Conservation (phyloP, 352 stramenopile species). For the Pythium sp. region DNA sequence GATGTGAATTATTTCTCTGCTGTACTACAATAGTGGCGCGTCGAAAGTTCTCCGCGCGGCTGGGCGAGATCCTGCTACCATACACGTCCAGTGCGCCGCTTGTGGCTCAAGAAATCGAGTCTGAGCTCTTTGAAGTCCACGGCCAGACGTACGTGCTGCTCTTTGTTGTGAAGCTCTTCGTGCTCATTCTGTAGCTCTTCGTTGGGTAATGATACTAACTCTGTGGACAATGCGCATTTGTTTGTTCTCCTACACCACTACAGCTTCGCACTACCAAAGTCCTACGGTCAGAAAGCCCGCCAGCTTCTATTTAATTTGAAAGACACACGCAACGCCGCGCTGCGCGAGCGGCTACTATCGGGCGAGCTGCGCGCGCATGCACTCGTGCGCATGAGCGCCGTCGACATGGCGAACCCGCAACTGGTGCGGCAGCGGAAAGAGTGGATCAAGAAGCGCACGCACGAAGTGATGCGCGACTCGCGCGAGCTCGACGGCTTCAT, state of each 20-base stretch:
- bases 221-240: not conserved
- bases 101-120: constrained; percentile 57
- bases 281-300: constrained; percentile 76
- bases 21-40: constrained; percentile 36
- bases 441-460: constrained; percentile 84
- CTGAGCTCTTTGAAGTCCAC: constrained; percentile 52
- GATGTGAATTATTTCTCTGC: not conserved
- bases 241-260: not conserved
- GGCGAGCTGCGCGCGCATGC: constrained; percentile 46
- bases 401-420: constrained; percentile 85
- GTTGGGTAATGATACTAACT: not conserved
- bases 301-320: constrained; percentile 85
- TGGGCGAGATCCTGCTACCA: constrained; percentile 50
- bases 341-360: constrained; percentile 67
- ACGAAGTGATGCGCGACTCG: constrained; percentile 78
- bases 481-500: constrained; percentile 64
- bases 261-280: constrained; percentile 69
- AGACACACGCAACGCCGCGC: constrained; percentile 58
- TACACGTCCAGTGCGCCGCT: constrained; percentile 42
- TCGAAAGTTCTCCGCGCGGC: constrained; percentile 51
- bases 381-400: constrained; percentile 74
- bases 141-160: constrained; percentile 40
- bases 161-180: not conserved
- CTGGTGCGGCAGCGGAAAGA: constrained; percentile 75
- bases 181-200: not conserved